These are phyloP conservation scores for Alternaria sp. DNA, from an alignment of 2,329 filamentous ascomycete genomes.

Conservation along the genomic window DNA sequence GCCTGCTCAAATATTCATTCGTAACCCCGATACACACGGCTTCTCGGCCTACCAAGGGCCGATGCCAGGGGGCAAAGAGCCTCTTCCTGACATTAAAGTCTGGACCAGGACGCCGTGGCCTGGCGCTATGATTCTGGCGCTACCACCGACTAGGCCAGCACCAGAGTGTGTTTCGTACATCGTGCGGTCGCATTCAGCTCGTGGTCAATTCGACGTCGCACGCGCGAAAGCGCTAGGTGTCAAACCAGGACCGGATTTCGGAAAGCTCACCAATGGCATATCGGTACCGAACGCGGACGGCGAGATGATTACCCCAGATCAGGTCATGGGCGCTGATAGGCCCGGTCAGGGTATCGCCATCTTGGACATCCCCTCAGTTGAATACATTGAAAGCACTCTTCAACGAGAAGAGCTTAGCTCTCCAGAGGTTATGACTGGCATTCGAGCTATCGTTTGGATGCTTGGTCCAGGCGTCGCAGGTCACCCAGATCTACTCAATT, in stretches of 20 bases:
- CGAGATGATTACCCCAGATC: slow-evolving; percentile 77
- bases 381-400: slow-evolving; percentile 74
- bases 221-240: slow-evolving; percentile 72
- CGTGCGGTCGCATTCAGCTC: slow-evolving; percentile 74
- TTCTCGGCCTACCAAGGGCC: slow-evolving; percentile 76
- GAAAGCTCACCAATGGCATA: slow-evolving; percentile 66
- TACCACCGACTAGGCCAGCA: slow-evolving; percentile 73
- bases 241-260: slow-evolving; percentile 63
- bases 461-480: slow-evolving; percentile 71
- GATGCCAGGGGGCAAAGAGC: slow-evolving; percentile 58
- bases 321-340: slow-evolving; percentile 75
- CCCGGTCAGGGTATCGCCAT: slow-evolving; percentile 78
- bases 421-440: slow-evolving; percentile 67
- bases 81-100: slow-evolving; percentile 71
- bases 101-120: slow-evolving; percentile 81
- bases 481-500: slow-evolving; percentile 69
- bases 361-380: slow-evolving; percentile 74
- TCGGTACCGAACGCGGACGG: slow-evolving; percentile 70
- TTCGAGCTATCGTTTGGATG: slow-evolving; percentile 80
- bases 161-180: slow-evolving; percentile 83
- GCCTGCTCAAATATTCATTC: slow-evolving; percentile 73
- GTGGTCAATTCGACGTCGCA: slow-evolving; percentile 78
- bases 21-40: slow-evolving; percentile 65
- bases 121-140: slow-evolving; percentile 64
- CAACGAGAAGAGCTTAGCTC: slow-evolving; percentile 75